These are phyloP conservation scores for Pneumocystis canis DNA, from an alignment of 1,139 yeast genomes.

Conservation along the genomic window DNA sequence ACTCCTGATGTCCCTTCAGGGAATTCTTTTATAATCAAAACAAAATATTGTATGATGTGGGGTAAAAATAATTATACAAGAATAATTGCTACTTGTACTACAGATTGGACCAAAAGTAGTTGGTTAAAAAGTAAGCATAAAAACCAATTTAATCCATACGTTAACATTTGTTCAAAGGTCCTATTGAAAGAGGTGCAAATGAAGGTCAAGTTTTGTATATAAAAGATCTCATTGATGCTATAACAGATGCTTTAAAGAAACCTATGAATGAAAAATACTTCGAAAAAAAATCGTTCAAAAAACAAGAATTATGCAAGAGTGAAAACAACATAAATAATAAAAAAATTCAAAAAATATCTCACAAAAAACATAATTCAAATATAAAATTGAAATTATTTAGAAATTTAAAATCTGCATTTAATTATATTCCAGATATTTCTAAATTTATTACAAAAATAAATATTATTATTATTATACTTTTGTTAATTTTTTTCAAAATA, in stretches of 20 bases:
- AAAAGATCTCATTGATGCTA: conserved; percentile 42
- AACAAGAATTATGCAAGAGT: not conserved
- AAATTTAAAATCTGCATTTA: not conserved
- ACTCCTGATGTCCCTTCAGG: conserved; percentile 98
- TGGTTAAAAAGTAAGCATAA: conserved; percentile 54
- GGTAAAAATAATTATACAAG: conserved; percentile 53
- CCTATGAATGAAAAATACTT: not conserved
- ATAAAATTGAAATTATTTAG: not conserved
- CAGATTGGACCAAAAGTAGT: conserved; percentile 87
- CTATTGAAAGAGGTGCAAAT: conserved; percentile 79
- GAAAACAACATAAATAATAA: not conserved
- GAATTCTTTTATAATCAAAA: conserved; percentile 56
- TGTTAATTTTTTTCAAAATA: not conserved
- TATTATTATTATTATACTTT: not conserved
- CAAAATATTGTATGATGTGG: conserved; percentile 60
- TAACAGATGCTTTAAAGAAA: conserved; percentile 27
- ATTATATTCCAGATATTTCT: not conserved
- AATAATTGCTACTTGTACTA: conserved; percentile 46
- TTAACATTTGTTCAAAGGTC: conserved; percentile 19
- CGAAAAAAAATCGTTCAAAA: not conserved
- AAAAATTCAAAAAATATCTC: not conserved
- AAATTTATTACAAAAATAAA: not conserved
- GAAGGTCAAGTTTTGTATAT: conserved; percentile 76
- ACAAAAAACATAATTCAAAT: not conserved
- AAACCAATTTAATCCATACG: not conserved